Evolutionary conservation across 306 rosid species (phyloP).

Genomic region (Datisca glomerata): DNA sequence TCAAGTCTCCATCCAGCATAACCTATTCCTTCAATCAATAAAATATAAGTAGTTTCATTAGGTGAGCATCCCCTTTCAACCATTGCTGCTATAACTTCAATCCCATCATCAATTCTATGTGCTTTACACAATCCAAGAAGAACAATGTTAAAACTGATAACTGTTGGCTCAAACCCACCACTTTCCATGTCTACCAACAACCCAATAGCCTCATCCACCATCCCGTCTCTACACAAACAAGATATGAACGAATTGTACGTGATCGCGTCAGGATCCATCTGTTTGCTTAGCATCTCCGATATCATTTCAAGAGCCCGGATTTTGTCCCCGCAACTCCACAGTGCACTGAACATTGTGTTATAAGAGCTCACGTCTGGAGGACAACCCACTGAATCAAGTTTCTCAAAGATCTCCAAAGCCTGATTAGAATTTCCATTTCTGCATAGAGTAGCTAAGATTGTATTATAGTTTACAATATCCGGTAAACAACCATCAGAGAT

Average conservation of each 20-base stretch:
- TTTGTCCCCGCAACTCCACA: slow-evolving; percentile 64
- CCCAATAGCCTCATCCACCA: slow-evolving; percentile 73
- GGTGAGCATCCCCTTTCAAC: slow-evolving; percentile 51
- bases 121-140: slow-evolving; percentile 73
- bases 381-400: slow-evolving; percentile 59
- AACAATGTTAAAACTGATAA: slow-evolving; percentile 59
- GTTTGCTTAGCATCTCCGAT: slow-evolving; percentile 51
- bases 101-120: slow-evolving; percentile 43
- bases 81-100: slow-evolving; percentile 58
- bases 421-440: slow-evolving; percentile 52
- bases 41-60: slow-evolving; percentile 51
- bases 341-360: slow-evolving; percentile 68
- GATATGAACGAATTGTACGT: slow-evolving; percentile 75
- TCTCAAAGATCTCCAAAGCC: slow-evolving; percentile 57
- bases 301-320: slow-evolving; percentile 53
- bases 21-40: slow-evolving; percentile 67
- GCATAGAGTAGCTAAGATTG: slow-evolving; percentile 61
- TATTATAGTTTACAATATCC: slow-evolving; percentile 63
- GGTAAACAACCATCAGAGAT: slow-evolving; percentile 73
- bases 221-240: slow-evolving; percentile 77
- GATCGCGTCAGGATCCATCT: slow-evolving; percentile 52
- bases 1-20: slow-evolving; percentile 71
- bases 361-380: slow-evolving; percentile 80
- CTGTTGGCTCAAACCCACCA: slow-evolving; percentile 33
- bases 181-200: slow-evolving; percentile 66